These are phyloP conservation scores for Magnusiomyces ingens DNA, from an alignment of 1,139 yeast genomes.

Conservation along the genomic window DNA sequence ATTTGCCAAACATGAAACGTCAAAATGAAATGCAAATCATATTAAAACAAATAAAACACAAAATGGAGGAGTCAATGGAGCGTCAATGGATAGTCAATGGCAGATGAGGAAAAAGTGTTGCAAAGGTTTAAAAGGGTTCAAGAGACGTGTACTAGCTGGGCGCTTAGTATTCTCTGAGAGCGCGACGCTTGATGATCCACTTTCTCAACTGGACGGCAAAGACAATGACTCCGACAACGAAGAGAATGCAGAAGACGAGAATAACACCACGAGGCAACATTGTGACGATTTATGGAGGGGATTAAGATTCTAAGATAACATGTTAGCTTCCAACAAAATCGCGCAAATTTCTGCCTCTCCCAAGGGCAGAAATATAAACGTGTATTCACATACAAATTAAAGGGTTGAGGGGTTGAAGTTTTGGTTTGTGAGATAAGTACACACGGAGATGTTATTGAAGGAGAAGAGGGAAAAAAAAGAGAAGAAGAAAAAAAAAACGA, in stretches of 20 bases:
- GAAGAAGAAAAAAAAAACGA: neutral
- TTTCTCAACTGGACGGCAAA: constrained; percentile 2
- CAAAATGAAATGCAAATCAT: too few relatives aligned
- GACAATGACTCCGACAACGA: constrained; percentile 24
- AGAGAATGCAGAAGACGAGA: constrained; percentile 43
- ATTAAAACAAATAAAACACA: too few relatives aligned
- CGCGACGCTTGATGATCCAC: constrained; percentile 3
- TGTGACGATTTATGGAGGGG: constrained; percentile 10
- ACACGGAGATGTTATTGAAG: neutral
- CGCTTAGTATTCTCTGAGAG: neutral
- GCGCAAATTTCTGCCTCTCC: neutral
- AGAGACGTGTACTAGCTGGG: too few relatives aligned
- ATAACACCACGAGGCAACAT: constrained; percentile 52
- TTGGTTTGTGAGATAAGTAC: neutral
- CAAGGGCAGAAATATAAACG: neutral
- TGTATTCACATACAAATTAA: neutral
- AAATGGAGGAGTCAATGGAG: too few relatives aligned
- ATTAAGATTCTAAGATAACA: neutral
- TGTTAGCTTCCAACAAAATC: neutral
- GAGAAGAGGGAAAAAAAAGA: neutral
- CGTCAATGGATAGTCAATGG: too few relatives aligned
- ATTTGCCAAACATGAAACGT: too few relatives aligned
- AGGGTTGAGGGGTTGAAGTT: neutral
- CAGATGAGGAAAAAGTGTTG: neutral
- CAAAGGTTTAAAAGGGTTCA: neutral